Base-by-base conservation (phyloP, 202 grass and related monocot species). In the Hordeum pubiflorum region DNA sequence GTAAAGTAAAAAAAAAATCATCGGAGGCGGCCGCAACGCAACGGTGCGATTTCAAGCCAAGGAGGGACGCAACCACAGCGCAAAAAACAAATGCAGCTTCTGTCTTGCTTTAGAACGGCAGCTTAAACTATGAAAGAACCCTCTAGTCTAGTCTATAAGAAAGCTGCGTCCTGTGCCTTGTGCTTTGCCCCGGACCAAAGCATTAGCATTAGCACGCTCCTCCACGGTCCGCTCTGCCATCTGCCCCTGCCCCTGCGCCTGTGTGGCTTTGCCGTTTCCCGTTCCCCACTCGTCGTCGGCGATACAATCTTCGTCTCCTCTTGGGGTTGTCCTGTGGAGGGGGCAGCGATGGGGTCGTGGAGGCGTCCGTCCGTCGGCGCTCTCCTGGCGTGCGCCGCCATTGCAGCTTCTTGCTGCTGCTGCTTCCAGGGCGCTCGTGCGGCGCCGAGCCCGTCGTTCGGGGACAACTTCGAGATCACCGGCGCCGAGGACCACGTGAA, bases 391-490 rank as follows among this genome's bases (percentile, higher is more conserved):
- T 58, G 20, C 48, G 54, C 48, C 17, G 83, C 31, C 70, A 22
- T 78, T 37, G 61, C 64, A 6, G 77, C 12, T 1, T 82, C 17
- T 71, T 74, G 63, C 48, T 41, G 18, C 72, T 73, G 63, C 56
- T 41, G 22, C n/a, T 37, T 27, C n/a, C 34, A 27, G 14, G 81
- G 67, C 14, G 65, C 78, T 36, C 6, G 9, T 29, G 65, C 76
- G 23, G 50, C 75, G 29, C 4, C 87, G 39, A 9, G 63, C 74
- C 6, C 80, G 64, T 79, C 86, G 58, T 98, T 98, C 80, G 80
- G 91, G 62, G 90, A 98, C 59, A 93, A 59, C 82, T 98, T 98
- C 75, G 82, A 95, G 55, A 87, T 98, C 63, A 98, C 88, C 41
- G 90, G 89, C 43, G 96, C 85, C 0, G 85, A 95, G 63, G 96